A percentile compares a stretch with the other conserved stretches of the same genome.
Evolutionary conservation across 148 eudicot species (phyloP).

Genomic region (Simmondsia chinensis): DNA sequence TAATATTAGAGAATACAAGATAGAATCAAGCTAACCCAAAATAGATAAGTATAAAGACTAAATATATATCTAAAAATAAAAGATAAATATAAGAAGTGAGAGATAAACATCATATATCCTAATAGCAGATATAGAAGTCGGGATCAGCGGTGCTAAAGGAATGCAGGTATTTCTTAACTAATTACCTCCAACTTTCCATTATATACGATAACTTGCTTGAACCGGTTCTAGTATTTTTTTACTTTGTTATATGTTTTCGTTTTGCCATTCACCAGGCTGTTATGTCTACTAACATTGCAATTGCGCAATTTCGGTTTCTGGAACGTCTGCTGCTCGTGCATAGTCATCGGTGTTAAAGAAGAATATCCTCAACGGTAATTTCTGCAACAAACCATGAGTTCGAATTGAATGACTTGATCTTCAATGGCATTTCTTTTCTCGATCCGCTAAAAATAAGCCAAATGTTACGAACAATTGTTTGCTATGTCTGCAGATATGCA

Average conservation of each 20-base stretch:
- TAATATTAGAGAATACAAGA: too few species aligned
- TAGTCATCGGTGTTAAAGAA: slow-evolving; percentile 98
- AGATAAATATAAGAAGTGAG: too few species aligned
- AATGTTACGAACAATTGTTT: background rate
- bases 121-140: slow-evolving; percentile 85
- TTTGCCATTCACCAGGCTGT: slow-evolving; percentile 52
- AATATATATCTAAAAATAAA: too few species aligned
- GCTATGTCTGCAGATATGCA: slow-evolving; percentile 67
- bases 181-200: background rate
- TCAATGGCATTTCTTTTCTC: background rate
- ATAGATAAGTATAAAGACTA: too few species aligned
- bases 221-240: background rate
- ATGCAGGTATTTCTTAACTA: slow-evolving; percentile 55
- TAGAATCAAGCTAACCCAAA: too few species aligned
- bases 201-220: background rate
- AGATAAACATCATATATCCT: too few species aligned
- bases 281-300: slow-evolving; percentile 93
- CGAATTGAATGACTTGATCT: background rate
- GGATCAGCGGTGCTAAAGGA: slow-evolving; percentile 93
- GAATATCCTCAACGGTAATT: slow-evolving; percentile 88
- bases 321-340: slow-evolving; percentile 90
- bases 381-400: background rate
- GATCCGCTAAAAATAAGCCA: background rate
- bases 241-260: background rate
- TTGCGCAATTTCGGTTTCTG: slow-evolving; percentile 93